These are phyloP conservation scores for Entomortierella parvispora DNA, from an alignment of 192 early-diverging fungal genomes.

Conservation along the genomic window DNA sequence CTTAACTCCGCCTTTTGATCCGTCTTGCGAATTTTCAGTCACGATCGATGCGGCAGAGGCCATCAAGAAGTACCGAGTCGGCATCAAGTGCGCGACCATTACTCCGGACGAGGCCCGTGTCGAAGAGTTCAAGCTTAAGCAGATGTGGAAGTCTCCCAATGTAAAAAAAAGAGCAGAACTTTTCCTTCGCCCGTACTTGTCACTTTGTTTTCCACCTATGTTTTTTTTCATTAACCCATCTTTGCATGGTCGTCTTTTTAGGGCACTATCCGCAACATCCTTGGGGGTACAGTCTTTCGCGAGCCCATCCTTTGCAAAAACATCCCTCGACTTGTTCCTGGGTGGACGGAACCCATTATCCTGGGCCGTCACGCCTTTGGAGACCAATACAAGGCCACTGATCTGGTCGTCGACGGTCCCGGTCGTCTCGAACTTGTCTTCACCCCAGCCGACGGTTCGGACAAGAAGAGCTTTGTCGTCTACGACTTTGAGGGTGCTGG, in stretches of 20 bases:
- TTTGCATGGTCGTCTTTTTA: background rate
- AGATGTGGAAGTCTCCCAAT: conserved; percentile 99
- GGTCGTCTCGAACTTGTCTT: conserved; percentile 92
- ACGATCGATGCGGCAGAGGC: conserved; percentile 96
- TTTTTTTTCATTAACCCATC: background rate
- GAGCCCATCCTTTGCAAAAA: conserved; percentile 95
- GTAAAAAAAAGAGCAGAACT: conserved; percentile 53
- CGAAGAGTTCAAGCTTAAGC: conserved; percentile 94
- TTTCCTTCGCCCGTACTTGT: too few species aligned
- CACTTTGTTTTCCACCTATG: background rate
- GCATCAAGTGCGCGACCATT: conserved; percentile 99
- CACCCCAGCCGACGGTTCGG: conserved; percentile 83
- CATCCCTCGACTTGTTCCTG: conserved; percentile 91
- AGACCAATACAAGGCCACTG: conserved; percentile 97
- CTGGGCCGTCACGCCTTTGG: conserved; percentile 98
- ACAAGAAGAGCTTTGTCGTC: conserved; percentile 74
- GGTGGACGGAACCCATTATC: conserved; percentile 94
- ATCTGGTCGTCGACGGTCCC: conserved; percentile 89
- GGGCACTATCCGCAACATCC: conserved; percentile 93
- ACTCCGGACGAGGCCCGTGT: conserved; percentile 96
- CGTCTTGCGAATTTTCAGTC: conserved; percentile 52
- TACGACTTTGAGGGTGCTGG: conserved; percentile 88
- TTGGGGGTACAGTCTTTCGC: conserved; percentile 98
- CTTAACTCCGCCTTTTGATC: background rate
- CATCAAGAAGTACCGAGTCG: conserved; percentile 96